Conservation (phyloP, 2,329 filamentous ascomycete genomes). For the Microsporum canis region DNA sequence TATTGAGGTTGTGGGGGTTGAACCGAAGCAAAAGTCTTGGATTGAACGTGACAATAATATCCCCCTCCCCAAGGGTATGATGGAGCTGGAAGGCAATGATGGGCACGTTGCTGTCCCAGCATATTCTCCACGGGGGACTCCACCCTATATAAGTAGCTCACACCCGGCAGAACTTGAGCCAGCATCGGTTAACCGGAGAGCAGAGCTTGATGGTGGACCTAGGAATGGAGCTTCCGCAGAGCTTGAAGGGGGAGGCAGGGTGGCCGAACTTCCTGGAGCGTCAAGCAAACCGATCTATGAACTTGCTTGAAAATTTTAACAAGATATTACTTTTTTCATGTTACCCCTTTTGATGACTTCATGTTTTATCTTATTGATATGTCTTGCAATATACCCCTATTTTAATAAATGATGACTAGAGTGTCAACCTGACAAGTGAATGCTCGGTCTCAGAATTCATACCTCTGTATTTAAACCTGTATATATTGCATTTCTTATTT, state of each 20-base stretch:
- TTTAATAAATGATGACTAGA: neutral
- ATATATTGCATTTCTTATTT: neutral
- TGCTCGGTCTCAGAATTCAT: neutral
- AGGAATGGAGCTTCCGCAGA: neutral
- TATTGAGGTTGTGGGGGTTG: constrained; percentile 6
- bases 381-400: neutral
- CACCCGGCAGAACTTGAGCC: constrained; percentile 4
- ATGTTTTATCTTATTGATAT: neutral
- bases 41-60: neutral
- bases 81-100: neutral
- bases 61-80: neutral
- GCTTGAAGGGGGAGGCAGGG: neutral
- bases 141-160: neutral
- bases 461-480: neutral
- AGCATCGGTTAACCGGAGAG: neutral
- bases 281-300: neutral
- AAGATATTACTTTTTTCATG: neutral
- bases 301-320: constrained; percentile 1
- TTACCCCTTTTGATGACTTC: neutral
- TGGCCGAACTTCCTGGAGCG: neutral
- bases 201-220: neutral
- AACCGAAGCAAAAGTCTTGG: neutral
- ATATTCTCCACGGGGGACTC: constrained; percentile 2
- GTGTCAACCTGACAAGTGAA: neutral
- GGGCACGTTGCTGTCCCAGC: neutral